A percentile compares a stretch with the other conserved stretches of the same genome.
Conservation (phyloP, 257 asterid species). For the Thymus mandschuricus region DNA sequence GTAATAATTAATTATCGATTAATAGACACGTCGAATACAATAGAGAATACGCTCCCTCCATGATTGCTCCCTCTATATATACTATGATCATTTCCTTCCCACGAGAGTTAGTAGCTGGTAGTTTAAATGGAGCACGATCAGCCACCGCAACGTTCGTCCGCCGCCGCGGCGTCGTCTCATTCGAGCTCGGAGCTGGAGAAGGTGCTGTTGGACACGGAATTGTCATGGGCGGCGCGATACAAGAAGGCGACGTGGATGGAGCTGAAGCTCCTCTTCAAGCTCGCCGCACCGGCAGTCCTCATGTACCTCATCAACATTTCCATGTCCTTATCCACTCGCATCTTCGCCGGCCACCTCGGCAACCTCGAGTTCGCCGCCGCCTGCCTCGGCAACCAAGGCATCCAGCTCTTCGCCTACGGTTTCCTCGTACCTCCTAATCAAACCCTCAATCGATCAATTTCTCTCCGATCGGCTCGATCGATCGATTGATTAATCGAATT, state of each 20-base stretch:
- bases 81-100: too few relatives aligned
- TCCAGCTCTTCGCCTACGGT: conserved; percentile 67
- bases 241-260: conserved; percentile 54
- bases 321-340: conserved; percentile 60
- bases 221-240: conserved; percentile 30
- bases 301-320: conserved; percentile 55
- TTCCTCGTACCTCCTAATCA: conserved; percentile 40
- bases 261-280: conserved; percentile 46
- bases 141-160: not conserved
- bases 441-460: too few relatives aligned
- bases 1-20: too few relatives aligned
- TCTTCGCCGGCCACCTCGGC: conserved; percentile 66
- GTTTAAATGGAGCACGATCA: too few relatives aligned
- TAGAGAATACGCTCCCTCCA: too few relatives aligned
- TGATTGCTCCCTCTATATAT: too few relatives aligned
- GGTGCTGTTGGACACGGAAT: conserved; percentile 37
- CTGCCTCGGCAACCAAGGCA: conserved; percentile 58
- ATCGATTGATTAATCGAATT: not conserved
- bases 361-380: conserved; percentile 70
- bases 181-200: conserved; percentile 44
- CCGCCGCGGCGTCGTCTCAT: conserved; percentile 4
- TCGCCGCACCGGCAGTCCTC: conserved; percentile 56
- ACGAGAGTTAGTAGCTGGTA: too few relatives aligned
- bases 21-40: too few relatives aligned
- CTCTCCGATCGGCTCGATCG: not conserved